Base-by-base conservation (phyloP, 129 eudicot species). In the Flaveria bidentis region DNA sequence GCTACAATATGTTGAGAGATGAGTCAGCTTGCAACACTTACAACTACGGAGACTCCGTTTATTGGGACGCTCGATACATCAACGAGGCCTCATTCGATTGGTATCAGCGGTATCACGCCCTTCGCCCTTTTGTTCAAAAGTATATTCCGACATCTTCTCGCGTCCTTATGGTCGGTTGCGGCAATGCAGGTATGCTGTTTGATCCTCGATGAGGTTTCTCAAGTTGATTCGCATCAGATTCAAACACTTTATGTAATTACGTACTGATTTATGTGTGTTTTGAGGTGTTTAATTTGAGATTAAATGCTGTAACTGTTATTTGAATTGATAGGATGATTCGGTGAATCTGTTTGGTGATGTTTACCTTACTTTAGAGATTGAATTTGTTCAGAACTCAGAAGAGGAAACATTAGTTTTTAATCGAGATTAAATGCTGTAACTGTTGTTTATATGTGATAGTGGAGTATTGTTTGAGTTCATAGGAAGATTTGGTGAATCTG, bases 161-260 rank as follows among this genome's bases (percentile, higher is more conserved):
- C 14, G 74, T 94, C 14, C 98, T 94, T 85, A 89, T 94, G 98
- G 97, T 91, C 52, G 98, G 98, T 33, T 94, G 96, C 67, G 98
- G 98, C 73, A 94, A 94, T 91, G 97, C 98, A 15, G 97, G 98
- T 94, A 86, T 68, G 73, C 44, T 69, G 6, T 70, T 17, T 15
- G 5, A 7, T 20, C 41, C 18, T 76, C 47, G 9, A 28, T 63
- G 14, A 39, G 11, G 6, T 74, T 18, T 63, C 0, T 63, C 28
- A 9, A 16, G 53, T 63, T 65, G 16, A 30, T 76, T 33, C 67
- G 10, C 46, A 42, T 76, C 25, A 9, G 74, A 76, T 63, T 30
- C 18, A 7, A 44, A 66, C 17, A 16, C 1, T 15, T 62, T 63
- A 6, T 30, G 14, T 36, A 4, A 36, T 36, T 36, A 36, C 41